phyloP scores from a whole-genome alignment of 2,329 filamentous ascomycete genomes.

The Cordyceps tenuipes region DNA sequence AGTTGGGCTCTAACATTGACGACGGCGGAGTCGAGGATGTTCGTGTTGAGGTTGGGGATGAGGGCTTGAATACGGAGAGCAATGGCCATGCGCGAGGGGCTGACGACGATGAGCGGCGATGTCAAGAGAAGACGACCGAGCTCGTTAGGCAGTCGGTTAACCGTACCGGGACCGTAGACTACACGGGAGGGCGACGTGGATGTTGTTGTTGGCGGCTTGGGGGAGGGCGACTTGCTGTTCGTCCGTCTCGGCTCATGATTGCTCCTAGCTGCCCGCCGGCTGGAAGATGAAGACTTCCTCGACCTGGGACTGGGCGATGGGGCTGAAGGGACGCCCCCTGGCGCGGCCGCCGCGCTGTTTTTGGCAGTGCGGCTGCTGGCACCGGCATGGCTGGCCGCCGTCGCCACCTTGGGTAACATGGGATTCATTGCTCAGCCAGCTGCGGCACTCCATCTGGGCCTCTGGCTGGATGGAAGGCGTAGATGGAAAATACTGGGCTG shows the following conservation, averaged over 20 bases:
- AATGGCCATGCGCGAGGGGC: conserved; percentile 28
- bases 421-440: conserved; percentile 4
- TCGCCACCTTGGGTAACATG: background rate
- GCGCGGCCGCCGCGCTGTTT: background rate
- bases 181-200: conserved; percentile 21
- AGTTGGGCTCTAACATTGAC: conserved; percentile 21
- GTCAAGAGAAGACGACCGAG: conserved; percentile 24
- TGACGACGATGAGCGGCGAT: conserved; percentile 29
- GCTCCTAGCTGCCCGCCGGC: background rate
- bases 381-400: background rate
- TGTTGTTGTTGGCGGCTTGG: background rate
- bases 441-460: conserved; percentile 6
- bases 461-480: background rate
- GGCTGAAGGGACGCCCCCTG: background rate
- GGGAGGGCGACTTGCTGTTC: conserved; percentile 2
- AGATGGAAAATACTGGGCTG: background rate
- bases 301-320: background rate
- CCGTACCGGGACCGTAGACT: conserved; percentile 26
- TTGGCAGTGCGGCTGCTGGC: background rate
- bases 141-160: conserved; percentile 26
- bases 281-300: conserved; percentile 3
- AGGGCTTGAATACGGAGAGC: conserved; percentile 26
- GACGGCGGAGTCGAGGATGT: conserved; percentile 26
- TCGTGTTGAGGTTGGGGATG: conserved; percentile 25
- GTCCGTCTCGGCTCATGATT: background rate